phyloP scores from a whole-genome alignment of 148 eudicot genomes.

The Arctostaphylos glauca region DNA sequence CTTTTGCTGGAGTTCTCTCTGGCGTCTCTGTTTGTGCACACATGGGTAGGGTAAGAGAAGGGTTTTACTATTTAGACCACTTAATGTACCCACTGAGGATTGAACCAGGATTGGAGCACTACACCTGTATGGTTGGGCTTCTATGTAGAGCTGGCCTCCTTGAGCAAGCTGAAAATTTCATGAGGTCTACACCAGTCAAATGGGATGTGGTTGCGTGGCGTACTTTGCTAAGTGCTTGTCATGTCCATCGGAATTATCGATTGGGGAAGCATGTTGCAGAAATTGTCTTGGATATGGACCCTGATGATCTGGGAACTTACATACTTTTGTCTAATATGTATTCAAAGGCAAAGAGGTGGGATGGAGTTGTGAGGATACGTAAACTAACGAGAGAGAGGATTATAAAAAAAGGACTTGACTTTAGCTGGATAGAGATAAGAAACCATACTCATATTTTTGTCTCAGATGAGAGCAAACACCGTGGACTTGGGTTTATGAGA shows the following conservation, averaged over 20 bases:
- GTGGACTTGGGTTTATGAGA: conserved; percentile 39
- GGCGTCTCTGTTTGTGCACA: conserved; percentile 42
- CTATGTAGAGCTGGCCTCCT: conserved; percentile 41
- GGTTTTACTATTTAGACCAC: conserved; percentile 37
- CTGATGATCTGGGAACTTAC: conserved; percentile 46
- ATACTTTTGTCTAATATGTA: conserved; percentile 49
- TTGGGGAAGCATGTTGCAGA: conserved; percentile 42
- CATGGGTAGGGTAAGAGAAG: conserved; percentile 43
- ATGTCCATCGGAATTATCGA: conserved; percentile 36
- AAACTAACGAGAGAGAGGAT: conserved; percentile 35
- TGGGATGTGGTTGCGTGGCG: conserved; percentile 56
- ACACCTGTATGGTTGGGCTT: conserved; percentile 50
- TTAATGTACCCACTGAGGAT: conserved; percentile 34
- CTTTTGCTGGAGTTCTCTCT: conserved; percentile 51
- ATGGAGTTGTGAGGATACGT: conserved; percentile 32
- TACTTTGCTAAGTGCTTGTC: conserved; percentile 48
- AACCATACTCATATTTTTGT: conserved; percentile 42
- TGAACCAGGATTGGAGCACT: conserved; percentile 51
- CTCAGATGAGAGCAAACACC: conserved; percentile 40
- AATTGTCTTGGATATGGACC: conserved; percentile 35
- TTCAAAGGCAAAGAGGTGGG: conserved; percentile 53
- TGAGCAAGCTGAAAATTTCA: conserved; percentile 43
- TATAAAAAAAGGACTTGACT: conserved; percentile 51
- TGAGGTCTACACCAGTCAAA: conserved; percentile 30
- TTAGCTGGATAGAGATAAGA: conserved; percentile 50